Conservation (phyloP, 306 rosid genomes). For the Gastrolobium bilobum region DNA sequence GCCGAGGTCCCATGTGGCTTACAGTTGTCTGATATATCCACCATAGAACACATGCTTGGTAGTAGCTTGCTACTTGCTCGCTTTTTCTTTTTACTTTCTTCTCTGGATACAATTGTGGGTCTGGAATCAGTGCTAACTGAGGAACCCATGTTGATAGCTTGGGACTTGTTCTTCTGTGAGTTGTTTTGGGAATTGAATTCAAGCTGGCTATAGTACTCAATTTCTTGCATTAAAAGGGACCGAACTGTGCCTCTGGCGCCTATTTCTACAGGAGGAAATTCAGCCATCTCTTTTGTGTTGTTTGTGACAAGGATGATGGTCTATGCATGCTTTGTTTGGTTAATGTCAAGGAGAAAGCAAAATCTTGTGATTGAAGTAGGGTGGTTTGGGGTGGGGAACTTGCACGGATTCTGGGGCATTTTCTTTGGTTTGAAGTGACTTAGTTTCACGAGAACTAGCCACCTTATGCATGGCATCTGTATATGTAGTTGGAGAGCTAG, state of each 20-base stretch:
- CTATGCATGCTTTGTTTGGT: constrained; percentile 48
- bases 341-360: constrained; percentile 48
- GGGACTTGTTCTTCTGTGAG: constrained; percentile 47
- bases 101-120: constrained; percentile 40
- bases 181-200: constrained; percentile 42
- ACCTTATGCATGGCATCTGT: constrained; percentile 32
- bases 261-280: constrained; percentile 53
- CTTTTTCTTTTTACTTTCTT: constrained; percentile 58
- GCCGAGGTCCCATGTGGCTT: constrained; percentile 45
- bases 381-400: constrained; percentile 44
- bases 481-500: constrained; percentile 22
- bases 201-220: constrained; percentile 56
- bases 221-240: constrained; percentile 63
- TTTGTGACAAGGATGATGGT: constrained; percentile 39
- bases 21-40: constrained; percentile 57
- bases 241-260: constrained; percentile 71
- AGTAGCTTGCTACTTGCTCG: constrained; percentile 50
- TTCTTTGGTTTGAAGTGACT: constrained; percentile 44
- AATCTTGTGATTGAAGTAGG: constrained; percentile 52
- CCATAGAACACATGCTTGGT: constrained; percentile 64
- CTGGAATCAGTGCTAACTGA: constrained; percentile 47
- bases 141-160: constrained; percentile 40
- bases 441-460: constrained; percentile 44
- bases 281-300: constrained; percentile 49
- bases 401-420: constrained; percentile 50